phyloP scores from a whole-genome alignment of 1,284 basidiomycete genomes.

The Volvariella surrecta region DNA sequence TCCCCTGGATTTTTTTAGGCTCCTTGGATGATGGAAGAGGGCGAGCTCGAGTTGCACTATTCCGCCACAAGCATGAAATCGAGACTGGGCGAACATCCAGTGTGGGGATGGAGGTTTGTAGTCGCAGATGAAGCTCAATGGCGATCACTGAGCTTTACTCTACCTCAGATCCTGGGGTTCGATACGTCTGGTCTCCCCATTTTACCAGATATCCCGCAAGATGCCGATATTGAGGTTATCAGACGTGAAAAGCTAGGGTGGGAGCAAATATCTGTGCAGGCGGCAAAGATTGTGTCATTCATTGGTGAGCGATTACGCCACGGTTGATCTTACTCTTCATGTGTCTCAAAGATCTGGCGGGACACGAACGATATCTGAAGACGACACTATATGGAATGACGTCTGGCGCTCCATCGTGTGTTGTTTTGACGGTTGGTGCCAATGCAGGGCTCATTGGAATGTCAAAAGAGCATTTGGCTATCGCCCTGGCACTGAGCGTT shows the following conservation, averaged over 20 bases:
- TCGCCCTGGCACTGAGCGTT: constrained; percentile 88
- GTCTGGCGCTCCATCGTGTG: constrained; percentile 91
- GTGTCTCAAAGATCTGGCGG: constrained; percentile 63
- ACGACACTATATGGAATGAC: constrained; percentile 95
- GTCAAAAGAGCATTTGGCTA: constrained; percentile 96
- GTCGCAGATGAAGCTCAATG: not conserved
- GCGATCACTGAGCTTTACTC: not conserved
- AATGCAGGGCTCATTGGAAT: constrained; percentile 97
- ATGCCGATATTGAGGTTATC: constrained; percentile 50
- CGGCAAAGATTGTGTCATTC: constrained; percentile 93
- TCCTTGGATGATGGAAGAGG: constrained; percentile 93
- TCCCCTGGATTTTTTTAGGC: constrained; percentile 34
- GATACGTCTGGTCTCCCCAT: constrained; percentile 67
- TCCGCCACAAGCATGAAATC: constrained; percentile 96
- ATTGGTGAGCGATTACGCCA: constrained; percentile 48
- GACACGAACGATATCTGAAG: constrained; percentile 86
- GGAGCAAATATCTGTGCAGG: constrained; percentile 91
- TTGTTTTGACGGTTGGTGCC: constrained; percentile 92
- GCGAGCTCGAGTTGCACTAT: constrained; percentile 85
- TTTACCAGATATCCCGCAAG: constrained; percentile 52
- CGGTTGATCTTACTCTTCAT: not conserved
- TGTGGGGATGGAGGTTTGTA: constrained; percentile 86
- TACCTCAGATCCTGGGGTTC: constrained; percentile 77
- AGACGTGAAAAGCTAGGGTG: constrained; percentile 85
- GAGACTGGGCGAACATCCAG: constrained; percentile 93